Conservation (phyloP, 495 filamentous ascomycete species). For the Delitschia confertaspora region DNA sequence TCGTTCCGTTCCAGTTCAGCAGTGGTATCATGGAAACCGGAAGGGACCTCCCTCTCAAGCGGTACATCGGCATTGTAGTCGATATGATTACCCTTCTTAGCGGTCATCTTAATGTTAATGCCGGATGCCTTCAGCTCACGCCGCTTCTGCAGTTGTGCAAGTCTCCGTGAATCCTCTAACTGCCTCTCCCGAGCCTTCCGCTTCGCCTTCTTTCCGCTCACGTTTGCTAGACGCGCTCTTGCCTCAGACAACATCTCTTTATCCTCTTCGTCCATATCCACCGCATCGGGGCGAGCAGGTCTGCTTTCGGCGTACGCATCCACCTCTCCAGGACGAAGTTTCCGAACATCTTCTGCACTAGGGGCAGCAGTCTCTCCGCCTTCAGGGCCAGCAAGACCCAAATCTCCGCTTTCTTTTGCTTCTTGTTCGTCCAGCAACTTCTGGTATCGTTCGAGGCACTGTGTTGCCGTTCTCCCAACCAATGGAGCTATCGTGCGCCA, state of each 20-base stretch:
- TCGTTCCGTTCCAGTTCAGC: slow-evolving; percentile 79
- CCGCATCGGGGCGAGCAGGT: slow-evolving; percentile 92
- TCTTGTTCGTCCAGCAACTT: slow-evolving; percentile 94
- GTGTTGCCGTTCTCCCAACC: slow-evolving; percentile 90
- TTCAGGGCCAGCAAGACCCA: slow-evolving; percentile 79
- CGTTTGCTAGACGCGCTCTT: slow-evolving; percentile 90
- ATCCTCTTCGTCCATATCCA: slow-evolving; percentile 97
- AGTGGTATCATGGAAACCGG: slow-evolving; percentile 86
- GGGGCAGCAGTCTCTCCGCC: slow-evolving; percentile 83
- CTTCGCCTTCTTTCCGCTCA: slow-evolving; percentile 98
- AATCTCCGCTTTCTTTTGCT: slow-evolving; percentile 69
- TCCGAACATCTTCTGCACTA: slow-evolving; percentile 86
- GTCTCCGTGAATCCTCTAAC: slow-evolving; percentile 81
- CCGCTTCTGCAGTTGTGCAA: slow-evolving; percentile 88
- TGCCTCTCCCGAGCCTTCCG: slow-evolving; percentile 92
- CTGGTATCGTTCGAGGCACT: slow-evolving; percentile 94
- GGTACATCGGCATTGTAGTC: slow-evolving; percentile 99
- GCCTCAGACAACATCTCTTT: slow-evolving; percentile 99
- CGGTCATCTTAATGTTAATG: slow-evolving; percentile 96
- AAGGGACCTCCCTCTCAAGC: slow-evolving; percentile 83
- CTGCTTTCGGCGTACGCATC: slow-evolving; percentile 96
- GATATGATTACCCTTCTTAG: slow-evolving; percentile 90
- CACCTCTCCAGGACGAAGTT: slow-evolving; percentile 77
- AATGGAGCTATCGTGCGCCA: slow-evolving; percentile 90
- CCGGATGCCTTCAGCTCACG: slow-evolving; percentile 94